Conservation (phyloP, 148 eudicot species). For the Pharnaceum exiguum region DNA sequence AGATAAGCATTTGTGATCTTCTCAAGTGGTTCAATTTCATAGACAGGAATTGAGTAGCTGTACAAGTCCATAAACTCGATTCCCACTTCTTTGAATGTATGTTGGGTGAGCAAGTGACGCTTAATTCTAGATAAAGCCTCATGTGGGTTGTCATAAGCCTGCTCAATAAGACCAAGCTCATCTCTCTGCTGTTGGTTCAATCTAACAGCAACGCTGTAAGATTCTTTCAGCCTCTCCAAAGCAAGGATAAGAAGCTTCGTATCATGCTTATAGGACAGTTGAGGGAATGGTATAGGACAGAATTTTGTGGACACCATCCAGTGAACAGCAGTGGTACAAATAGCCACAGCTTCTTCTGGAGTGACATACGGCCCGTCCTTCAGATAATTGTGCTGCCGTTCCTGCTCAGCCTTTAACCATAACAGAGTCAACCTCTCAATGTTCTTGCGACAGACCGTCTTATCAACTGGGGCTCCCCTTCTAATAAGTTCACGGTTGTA, state of each 20-base stretch:
- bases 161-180: constrained; percentile 96
- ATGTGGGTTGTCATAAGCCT: constrained; percentile 99
- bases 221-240: constrained; percentile 92
- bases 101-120: constrained; percentile 98
- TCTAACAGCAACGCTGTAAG: constrained; percentile 98
- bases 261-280: constrained; percentile 96
- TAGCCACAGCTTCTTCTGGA: constrained; percentile 99
- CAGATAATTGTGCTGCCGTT: constrained; percentile 95
- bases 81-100: constrained; percentile 98
- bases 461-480: constrained; percentile 98
- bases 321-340: constrained; percentile 95
- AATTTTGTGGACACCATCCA: constrained; percentile 98
- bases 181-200: constrained; percentile 94
- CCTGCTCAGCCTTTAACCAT: constrained; percentile 99
- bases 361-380: constrained; percentile 99
- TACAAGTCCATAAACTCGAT: constrained; percentile 99
- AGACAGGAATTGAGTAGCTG: constrained; percentile 95
- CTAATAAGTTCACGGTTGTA: constrained; percentile 98
- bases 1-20: constrained; percentile 98
- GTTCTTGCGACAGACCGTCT: constrained; percentile 96
- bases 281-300: constrained; percentile 97
- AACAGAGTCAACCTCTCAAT: constrained; percentile 96
- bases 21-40: constrained; percentile 98
- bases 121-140: constrained; percentile 93
- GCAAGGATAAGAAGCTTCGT: constrained; percentile 99